Base-by-base conservation (phyloP, 768 basidiomycete genomes). In the Tricholoma flavovirens region DNA sequence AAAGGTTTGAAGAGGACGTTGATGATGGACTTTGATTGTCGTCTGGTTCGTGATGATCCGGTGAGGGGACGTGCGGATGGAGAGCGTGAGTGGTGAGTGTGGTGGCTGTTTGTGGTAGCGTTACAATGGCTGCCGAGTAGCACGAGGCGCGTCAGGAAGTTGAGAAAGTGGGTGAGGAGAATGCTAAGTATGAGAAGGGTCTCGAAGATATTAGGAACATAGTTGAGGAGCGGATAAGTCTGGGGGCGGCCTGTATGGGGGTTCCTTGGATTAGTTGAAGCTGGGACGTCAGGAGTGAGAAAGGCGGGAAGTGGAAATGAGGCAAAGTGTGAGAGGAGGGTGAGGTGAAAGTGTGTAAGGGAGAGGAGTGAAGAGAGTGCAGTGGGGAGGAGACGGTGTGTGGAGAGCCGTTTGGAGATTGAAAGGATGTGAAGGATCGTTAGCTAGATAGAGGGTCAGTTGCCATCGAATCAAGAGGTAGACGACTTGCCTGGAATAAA, bases 161-260 rank as follows among this genome's bases (percentile, higher is more conserved):
- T 87, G 51, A 90, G 79, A 32, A 69, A 67, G 49, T 84, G 69
- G 6, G 88, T 86, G 40, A 87, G 71, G 5, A 80, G 46, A 10
- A 85, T 86, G 40, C 83, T 76, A 21, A 67, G 66, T 29, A 88
- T 61, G 36, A 91, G 77, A 49, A 80, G 49, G 1, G 86, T 80
- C 66, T 91, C 89, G 56, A 90, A 83, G 54, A 87, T 68, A 67
- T 83, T 87, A 4, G 87, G 86, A 54, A 90, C 77, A 58, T 87
- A 87, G 64, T 86, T 88, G 55, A 90, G 78, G 11, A 89, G 74
- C 0, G 89, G 88, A 62, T 89, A 88, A 11, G 58, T 46, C 49
- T 51, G 49, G 58, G 59, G 51, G 54, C 15, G 62, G n/a, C 51
- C 59, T 55, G 63, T 62, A 7, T 58, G 49, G 11, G 26, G 30